Percentiles rank a stretch among this genome's conserved stretches.
These are phyloP conservation scores for Peniophora sp. DNA, from an alignment of 1,284 basidiomycete genomes.

Conservation along the genomic window DNA sequence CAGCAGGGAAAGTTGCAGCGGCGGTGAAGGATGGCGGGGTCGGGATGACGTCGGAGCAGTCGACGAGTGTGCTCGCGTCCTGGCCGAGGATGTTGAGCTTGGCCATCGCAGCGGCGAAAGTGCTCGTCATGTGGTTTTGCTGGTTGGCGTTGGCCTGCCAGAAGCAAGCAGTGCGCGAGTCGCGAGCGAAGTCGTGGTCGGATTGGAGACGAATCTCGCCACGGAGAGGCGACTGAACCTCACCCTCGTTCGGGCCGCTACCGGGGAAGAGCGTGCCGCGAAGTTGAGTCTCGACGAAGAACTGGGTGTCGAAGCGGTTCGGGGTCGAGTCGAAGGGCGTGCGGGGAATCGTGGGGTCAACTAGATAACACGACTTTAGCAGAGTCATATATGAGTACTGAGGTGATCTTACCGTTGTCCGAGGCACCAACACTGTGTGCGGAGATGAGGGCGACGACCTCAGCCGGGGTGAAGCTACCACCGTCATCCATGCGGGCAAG, in stretches of 20 bases:
- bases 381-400: constrained; percentile 11
- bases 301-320: constrained; percentile 27
- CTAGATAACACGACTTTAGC: constrained; percentile 18
- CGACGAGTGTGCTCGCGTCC: constrained; percentile 20
- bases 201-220: constrained; percentile 34
- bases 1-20: constrained; percentile 26
- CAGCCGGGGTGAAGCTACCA: constrained; percentile 26
- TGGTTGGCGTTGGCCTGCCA: constrained; percentile 32
- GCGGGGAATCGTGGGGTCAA: constrained; percentile 15
- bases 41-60: constrained; percentile 33
- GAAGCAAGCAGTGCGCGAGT: constrained; percentile 24
- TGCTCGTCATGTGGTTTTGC: constrained; percentile 22
- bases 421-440: constrained; percentile 10
- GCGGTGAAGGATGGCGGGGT: constrained; percentile 19
- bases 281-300: constrained; percentile 31
- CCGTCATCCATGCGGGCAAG: constrained; percentile 32
- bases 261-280: constrained; percentile 25
- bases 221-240: constrained; percentile 25
- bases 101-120: constrained; percentile 28
- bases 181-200: constrained; percentile 23
- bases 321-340: constrained; percentile 34
- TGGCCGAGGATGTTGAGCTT: constrained; percentile 28
- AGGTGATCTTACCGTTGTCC: too few relatives aligned
- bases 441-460: constrained; percentile 34
- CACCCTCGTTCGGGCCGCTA: constrained; percentile 25